phyloP scores from a whole-genome alignment of 2,329 filamentous ascomycete species.

The Cladosporium colombiae region DNA sequence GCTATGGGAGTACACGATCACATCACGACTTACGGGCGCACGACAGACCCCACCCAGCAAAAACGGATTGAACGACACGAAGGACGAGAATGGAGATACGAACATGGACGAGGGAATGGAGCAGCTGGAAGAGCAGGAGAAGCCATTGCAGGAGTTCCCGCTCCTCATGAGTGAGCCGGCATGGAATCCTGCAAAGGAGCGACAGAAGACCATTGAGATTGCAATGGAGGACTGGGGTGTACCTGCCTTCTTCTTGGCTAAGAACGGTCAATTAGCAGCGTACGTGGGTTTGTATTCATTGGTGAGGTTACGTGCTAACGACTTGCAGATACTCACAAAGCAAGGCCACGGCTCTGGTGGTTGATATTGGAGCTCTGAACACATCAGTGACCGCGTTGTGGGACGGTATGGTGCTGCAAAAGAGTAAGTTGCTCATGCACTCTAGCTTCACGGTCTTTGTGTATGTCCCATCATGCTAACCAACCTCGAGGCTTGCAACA shows the following conservation, averaged over 20 bases:
- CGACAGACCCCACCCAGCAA: slow-evolving; percentile 68
- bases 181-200: slow-evolving; percentile 84
- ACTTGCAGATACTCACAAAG: slow-evolving; percentile 72
- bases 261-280: slow-evolving; percentile 84
- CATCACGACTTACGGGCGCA: slow-evolving; percentile 79
- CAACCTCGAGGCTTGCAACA: slow-evolving; percentile 66
- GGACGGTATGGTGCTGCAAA: slow-evolving; percentile 90
- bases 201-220: slow-evolving; percentile 93
- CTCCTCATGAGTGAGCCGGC: slow-evolving; percentile 90
- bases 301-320: slow-evolving; percentile 24
- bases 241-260: slow-evolving; percentile 90
- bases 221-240: slow-evolving; percentile 97
- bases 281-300: slow-evolving; percentile 38
- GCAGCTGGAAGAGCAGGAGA: slow-evolving; percentile 62
- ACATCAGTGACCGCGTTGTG: slow-evolving; percentile 89
- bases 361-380: slow-evolving; percentile 87
- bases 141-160: slow-evolving; percentile 83
- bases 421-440: slow-evolving; percentile 45
- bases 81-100: slow-evolving; percentile 40
- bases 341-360: slow-evolving; percentile 87
- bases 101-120: slow-evolving; percentile 63
- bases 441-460: background rate
- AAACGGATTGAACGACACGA: slow-evolving; percentile 76
- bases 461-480: slow-evolving; percentile 1
- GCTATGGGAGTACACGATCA: slow-evolving; percentile 91